These are phyloP conservation scores for Ogataea angusta DNA, from an alignment of 805 yeast genomes.

Conservation along the genomic window DNA sequence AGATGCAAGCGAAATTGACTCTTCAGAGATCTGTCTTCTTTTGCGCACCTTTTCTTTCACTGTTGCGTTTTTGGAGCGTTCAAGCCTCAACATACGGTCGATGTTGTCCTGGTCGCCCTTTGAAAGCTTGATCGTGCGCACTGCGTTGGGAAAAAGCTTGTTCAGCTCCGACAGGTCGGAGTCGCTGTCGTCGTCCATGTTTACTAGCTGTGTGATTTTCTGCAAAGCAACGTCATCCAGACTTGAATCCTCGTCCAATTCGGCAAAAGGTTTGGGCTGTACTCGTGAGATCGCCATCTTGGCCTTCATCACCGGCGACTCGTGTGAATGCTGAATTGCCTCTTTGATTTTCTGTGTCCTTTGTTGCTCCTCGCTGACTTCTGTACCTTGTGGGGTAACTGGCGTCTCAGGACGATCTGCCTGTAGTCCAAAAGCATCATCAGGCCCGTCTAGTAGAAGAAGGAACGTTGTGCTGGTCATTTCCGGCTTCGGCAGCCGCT, in stretches of 20 bases:
- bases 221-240: slow-evolving; percentile 2
- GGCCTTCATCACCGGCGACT: background rate
- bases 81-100: slow-evolving; percentile 7
- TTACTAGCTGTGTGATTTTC: slow-evolving; percentile 6
- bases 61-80: too few relatives aligned
- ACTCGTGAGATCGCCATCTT: background rate
- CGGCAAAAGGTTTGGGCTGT: background rate
- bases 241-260: background rate
- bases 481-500: background rate
- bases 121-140: slow-evolving; percentile 14
- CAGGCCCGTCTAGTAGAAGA: slow-evolving; percentile 4
- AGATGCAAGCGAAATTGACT: too few relatives aligned
- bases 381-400: too few relatives aligned
- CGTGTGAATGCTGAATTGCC: background rate
- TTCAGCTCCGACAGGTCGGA: slow-evolving; percentile 1
- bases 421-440: background rate
- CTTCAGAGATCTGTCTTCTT: too few relatives aligned
- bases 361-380: too few relatives aligned
- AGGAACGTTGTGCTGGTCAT: background rate
- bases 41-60: too few relatives aligned
- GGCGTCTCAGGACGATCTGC: background rate
- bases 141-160: slow-evolving; percentile 14
- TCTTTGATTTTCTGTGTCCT: background rate
- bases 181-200: slow-evolving; percentile 1
- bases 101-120: slow-evolving; percentile 8